Evolutionary conservation across 208 protist genomes (phyloP), one percentile per base, ranked within the genome.

Genomic region (Acanthamoeba castellanii): DNA sequence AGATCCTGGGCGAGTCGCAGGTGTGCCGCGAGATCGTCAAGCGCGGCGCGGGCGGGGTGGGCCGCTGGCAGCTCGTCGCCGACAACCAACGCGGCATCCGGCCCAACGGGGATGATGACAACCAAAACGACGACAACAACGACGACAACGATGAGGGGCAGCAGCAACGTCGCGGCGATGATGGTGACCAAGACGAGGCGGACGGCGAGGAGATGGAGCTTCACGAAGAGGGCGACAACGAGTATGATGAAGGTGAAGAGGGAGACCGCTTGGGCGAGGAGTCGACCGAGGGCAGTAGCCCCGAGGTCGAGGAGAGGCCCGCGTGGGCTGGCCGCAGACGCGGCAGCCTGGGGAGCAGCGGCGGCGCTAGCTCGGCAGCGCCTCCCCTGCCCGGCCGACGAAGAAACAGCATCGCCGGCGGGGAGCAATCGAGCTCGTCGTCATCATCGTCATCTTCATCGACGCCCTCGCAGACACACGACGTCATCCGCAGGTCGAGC

Each of bases 1-100:
- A 82, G 74, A 82, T 82, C 32, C 74, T 82, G 14, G 74, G 74
- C 22, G 74, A 82, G 74, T 82, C 74, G 37, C 74, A 82, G 74
- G 45, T 82, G 34, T 82, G 74, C 74, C 74, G 74, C 37, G 74
- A 82, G 74, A 52, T 82, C 37, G 45, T 82, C 74, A 82, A 82
- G 74, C 74, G 74, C 16, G 74, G 74, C 30, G 74, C 74, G 7
- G 74, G 74, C 45, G 74, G 74, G 13, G 20, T 82, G 18, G 74
- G 74, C 37, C 74, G 74, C 5, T 82, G 74, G 74, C 74, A 82
- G 74, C 11, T 82, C 32, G 74, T 82, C 20, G 74, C 74, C 37
- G 34, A n/a, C 34, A n/a, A 22, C 9, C n/a, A 27, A n/a, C 9
- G 13, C 70, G 8, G 14, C n/a, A 37, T 45, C 70, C 70, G 70